phyloP scores from a whole-genome alignment of 2,329 filamentous ascomycete genomes.

The Botryosphaeria dothidea region DNA sequence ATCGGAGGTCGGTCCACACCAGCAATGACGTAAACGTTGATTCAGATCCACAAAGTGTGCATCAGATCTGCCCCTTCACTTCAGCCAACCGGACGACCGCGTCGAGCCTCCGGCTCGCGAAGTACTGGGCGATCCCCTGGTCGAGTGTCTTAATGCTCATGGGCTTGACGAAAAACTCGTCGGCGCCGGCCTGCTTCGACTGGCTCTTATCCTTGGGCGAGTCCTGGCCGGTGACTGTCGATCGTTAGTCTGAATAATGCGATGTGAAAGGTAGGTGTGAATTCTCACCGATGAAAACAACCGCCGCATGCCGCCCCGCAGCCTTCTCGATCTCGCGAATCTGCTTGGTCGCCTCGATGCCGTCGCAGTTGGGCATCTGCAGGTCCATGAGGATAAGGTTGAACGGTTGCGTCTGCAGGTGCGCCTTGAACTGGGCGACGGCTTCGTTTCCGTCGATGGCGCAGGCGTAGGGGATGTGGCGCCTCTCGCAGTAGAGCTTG shows the following conservation, averaged over 20 bases:
- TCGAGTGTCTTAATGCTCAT: conserved; percentile 32
- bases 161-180: conserved; percentile 42
- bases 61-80: no score
- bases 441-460: conserved; percentile 49
- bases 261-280: no score
- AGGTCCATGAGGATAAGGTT: conserved; percentile 47
- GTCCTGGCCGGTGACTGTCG: conserved; percentile 36
- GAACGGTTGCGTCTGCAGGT: conserved; percentile 33
- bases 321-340: conserved; percentile 39
- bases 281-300: conserved; percentile 35
- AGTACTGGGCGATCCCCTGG: conserved; percentile 9
- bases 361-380: conserved; percentile 48
- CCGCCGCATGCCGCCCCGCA: conserved; percentile 23
- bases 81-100: no score
- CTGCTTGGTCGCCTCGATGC: conserved; percentile 40
- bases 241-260: no score
- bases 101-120: neutral
- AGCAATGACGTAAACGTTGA: no score
- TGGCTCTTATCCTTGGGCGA: conserved; percentile 36
- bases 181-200: conserved; percentile 36
- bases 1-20: no score
- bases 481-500: conserved; percentile 49
- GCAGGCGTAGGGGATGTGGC: conserved; percentile 44
- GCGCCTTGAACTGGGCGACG: conserved; percentile 37
- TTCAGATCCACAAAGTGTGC: no score